Evolutionary conservation across 2,329 filamentous ascomycete species (phyloP).

Genomic region (Epichloe baconii): DNA sequence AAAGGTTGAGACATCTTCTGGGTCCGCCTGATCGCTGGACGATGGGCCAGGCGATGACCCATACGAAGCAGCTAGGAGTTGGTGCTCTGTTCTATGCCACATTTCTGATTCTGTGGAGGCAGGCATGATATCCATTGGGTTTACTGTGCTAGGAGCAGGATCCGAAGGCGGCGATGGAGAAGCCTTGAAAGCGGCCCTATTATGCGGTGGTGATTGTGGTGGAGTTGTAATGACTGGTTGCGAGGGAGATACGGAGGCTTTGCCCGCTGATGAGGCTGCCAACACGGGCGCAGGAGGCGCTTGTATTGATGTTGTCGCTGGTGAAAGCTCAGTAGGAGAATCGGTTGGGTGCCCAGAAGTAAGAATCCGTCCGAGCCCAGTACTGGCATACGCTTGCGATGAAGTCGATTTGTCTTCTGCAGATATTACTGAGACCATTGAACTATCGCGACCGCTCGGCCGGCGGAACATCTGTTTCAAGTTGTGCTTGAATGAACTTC

Average conservation of each 20-base stretch:
- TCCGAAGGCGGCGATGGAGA: slow-evolving; percentile 19
- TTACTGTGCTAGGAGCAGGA: slow-evolving; percentile 34
- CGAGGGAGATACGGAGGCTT: neutral
- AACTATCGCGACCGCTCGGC: slow-evolving; percentile 19
- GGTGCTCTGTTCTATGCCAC: slow-evolving; percentile 24
- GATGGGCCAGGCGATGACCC: slow-evolving; percentile 11
- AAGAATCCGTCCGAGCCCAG: slow-evolving; percentile 2
- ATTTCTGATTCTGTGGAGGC: slow-evolving; percentile 24
- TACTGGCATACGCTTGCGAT: neutral
- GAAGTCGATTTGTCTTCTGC: slow-evolving; percentile 3
- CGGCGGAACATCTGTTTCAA: slow-evolving; percentile 24
- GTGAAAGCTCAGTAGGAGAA: slow-evolving; percentile 18
- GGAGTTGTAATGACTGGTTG: neutral
- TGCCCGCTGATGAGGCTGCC: slow-evolving; percentile 7
- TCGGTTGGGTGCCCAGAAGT: slow-evolving; percentile 12
- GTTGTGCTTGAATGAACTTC: slow-evolving; percentile 23
- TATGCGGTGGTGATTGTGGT: slow-evolving; percentile 1
- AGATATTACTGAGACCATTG: slow-evolving; percentile 12
- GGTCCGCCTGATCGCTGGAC: neutral
- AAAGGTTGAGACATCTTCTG: slow-evolving; percentile 2
- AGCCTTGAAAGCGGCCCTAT: slow-evolving; percentile 6
- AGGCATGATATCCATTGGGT: slow-evolving; percentile 41
- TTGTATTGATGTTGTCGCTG: slow-evolving; percentile 5
- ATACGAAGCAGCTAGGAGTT: slow-evolving; percentile 18
- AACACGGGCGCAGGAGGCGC: slow-evolving; percentile 5